A percentile compares a stretch with the other conserved stretches of the same genome.
Conservation (phyloP, 2,329 filamentous ascomycete genomes). For the Pseudogymnoascus sp. region DNA sequence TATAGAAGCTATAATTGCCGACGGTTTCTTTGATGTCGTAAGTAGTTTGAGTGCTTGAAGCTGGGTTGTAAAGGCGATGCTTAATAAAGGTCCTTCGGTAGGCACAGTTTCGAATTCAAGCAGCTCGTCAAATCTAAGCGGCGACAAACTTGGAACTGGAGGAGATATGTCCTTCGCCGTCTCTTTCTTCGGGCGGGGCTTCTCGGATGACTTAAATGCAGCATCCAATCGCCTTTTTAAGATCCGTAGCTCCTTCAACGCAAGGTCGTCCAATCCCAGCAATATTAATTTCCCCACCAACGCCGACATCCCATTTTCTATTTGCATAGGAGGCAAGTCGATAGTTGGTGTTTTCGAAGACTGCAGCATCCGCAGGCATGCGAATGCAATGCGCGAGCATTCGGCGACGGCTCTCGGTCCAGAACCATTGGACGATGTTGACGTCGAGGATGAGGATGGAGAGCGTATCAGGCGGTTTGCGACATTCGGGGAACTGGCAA, state of each 20-base stretch:
- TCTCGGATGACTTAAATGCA: slow-evolving; percentile 13
- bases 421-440: slow-evolving; percentile 18
- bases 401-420: slow-evolving; percentile 39
- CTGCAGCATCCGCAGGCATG: slow-evolving; percentile 53
- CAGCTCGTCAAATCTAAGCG: slow-evolving; percentile 47
- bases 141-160: slow-evolving; percentile 31
- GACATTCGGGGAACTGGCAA: slow-evolving; percentile 51
- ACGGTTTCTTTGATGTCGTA: slow-evolving; percentile 50
- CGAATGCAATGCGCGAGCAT: slow-evolving; percentile 62
- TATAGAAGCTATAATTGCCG: slow-evolving; percentile 50
- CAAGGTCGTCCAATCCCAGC: slow-evolving; percentile 59
- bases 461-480: slow-evolving; percentile 34
- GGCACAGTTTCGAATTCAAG: slow-evolving; percentile 50
- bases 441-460: slow-evolving; percentile 30
- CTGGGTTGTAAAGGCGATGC: slow-evolving; percentile 57
- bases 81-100: slow-evolving; percentile 38
- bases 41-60: slow-evolving; percentile 58
- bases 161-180: slow-evolving; percentile 21
- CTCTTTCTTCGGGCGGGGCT: slow-evolving; percentile 19
- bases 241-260: slow-evolving; percentile 59
- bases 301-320: slow-evolving; percentile 67
- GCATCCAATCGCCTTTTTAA: slow-evolving; percentile 57
- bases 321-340: slow-evolving; percentile 54
- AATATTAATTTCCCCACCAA: slow-evolving; percentile 59
- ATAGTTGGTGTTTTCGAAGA: slow-evolving; percentile 42